Evolutionary conservation across 140 eudicot species (phyloP), one percentile per base, ranked within the genome.

Genomic region (Senecio squalidus): DNA sequence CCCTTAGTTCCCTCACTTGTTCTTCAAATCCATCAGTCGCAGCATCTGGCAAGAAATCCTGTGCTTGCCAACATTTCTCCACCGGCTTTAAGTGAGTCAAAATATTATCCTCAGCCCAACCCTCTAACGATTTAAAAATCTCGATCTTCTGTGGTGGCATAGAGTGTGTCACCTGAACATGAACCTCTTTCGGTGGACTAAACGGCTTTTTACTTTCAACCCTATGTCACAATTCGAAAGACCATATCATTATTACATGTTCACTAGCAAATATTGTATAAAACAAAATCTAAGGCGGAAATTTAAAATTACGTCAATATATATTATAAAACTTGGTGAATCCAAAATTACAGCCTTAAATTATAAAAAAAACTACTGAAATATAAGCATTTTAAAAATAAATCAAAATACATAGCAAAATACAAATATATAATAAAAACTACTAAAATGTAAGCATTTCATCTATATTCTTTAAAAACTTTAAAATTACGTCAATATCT

Each of bases 51-150:
- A 86, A 52, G 68, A 80, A 86, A 48, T 86, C 95, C 52, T 83
- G 93, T 10, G 93, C 93, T 63, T 86, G 95, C 95, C 95, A 86
- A 50, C 84, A 71, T 65, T 73, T 80, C 53, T 86, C 95, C 14
- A 86, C 95, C 0, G 95, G 85, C 65, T 83, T 86, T 14, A 86
- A 67, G 78, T 77, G 88, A 38, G 66, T 63, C 53, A 86, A 47
- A 20, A 86, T 60, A 31, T 86, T 86, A 3, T 80, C 30, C 30
- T 80, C 79, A 1, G 95, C 95, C 95, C 95, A 86, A 43, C 71
- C 79, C 57, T 83, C 95, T 22, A 86, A 20, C 14, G 85, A 63
- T 70, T 83, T 82, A 65, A 86, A 86, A n/a, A 83, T 86, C 68
- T 86, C 93, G 8, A 82, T 72, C 70, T 86, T 86, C 29, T 86